Conservation (phyloP, 176 grass and related monocot species). For the Melocanna baccifera region DNA sequence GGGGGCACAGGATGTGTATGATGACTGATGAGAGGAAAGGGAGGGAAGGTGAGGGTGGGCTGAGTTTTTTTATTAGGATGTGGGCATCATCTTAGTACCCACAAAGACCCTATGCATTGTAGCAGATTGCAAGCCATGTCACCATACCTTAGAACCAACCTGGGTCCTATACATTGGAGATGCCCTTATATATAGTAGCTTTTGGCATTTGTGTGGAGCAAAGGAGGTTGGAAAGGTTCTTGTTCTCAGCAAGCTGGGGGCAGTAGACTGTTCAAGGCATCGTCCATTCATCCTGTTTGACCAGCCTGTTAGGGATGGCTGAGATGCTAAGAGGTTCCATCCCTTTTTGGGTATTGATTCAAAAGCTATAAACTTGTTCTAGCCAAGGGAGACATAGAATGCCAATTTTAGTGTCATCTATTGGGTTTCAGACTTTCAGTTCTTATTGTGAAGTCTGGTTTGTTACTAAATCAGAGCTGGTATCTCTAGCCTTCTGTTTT, state of each 20-base stretch:
- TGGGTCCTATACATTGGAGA: no score
- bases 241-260: neutral
- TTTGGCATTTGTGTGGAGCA: neutral
- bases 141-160: no score
- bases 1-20: no score
- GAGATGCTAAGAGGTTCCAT: neutral
- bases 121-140: no score
- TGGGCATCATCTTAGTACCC: no score
- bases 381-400: neutral
- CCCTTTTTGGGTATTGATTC: neutral
- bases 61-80: no score
- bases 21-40: no score
- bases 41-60: no score
- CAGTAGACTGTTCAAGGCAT: neutral
- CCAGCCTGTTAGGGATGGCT: neutral
- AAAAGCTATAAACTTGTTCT: neutral
- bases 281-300: neutral
- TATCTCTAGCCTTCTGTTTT: neutral
- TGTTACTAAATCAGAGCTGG: neutral
- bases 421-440: neutral
- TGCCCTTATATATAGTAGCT: neutral
- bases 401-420: neutral
- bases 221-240: neutral
- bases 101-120: no score
- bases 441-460: neutral